Percentiles rank a stretch among this genome's conserved stretches.
Evolutionary conservation across 2,329 filamentous ascomycete species (phyloP).

Genomic region (Sclerotiophoma versabilis): DNA sequence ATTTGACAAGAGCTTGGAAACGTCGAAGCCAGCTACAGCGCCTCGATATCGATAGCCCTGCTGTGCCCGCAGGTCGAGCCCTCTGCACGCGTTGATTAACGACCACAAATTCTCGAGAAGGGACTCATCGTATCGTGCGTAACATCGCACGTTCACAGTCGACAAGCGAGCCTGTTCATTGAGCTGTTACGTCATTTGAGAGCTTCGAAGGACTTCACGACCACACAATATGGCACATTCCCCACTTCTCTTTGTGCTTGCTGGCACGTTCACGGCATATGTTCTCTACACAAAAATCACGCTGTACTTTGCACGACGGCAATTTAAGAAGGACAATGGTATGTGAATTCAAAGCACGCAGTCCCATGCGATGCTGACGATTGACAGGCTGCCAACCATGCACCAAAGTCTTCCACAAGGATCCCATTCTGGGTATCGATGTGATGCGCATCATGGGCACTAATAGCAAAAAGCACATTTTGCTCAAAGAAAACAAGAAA

Average conservation of each 20-base stretch:
- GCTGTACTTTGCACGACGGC: slow-evolving; percentile 47
- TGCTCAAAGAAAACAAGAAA: slow-evolving; percentile 30
- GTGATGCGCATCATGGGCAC: slow-evolving; percentile 52
- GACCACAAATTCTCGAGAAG: background rate
- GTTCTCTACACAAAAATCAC: slow-evolving; percentile 43
- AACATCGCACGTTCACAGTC: background rate
- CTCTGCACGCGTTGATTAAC: background rate
- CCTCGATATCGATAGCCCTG: background rate
- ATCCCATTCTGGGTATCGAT: slow-evolving; percentile 63
- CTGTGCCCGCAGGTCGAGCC: background rate
- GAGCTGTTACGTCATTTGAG: background rate
- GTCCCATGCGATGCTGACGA: background rate
- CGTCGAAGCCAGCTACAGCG: background rate
- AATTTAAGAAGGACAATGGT: slow-evolving; percentile 51
- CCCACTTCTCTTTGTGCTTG: slow-evolving; percentile 37
- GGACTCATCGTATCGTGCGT: background rate
- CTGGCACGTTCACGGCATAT: slow-evolving; percentile 45
- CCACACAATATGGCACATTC: slow-evolving; percentile 31
- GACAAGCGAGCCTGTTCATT: background rate
- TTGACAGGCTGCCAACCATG: slow-evolving; percentile 54
- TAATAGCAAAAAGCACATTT: slow-evolving; percentile 43
- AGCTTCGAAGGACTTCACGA: background rate
- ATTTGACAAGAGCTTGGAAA: too few relatives aligned
- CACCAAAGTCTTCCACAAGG: slow-evolving; percentile 58
- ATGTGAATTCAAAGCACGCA: background rate